Conservation (phyloP, 495 filamentous ascomycete species). For the Pseudoneurospora amorphoporcata region DNA sequence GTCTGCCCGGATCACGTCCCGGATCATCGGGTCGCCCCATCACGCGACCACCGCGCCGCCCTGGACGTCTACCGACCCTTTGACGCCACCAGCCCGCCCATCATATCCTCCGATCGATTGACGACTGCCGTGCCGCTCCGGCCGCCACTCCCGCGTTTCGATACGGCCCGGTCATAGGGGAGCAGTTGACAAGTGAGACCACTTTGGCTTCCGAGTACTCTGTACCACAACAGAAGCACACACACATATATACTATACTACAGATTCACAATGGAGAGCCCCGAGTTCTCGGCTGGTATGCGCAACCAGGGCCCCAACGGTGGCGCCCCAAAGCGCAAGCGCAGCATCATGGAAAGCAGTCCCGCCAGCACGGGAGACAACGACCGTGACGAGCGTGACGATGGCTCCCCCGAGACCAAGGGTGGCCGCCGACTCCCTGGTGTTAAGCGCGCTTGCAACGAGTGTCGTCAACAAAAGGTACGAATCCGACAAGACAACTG, state of each 20-base stretch:
- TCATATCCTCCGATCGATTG: not conserved
- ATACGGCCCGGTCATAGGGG: not conserved
- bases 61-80: slow-evolving; percentile 14
- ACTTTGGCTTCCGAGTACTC: not conserved
- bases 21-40: slow-evolving; percentile 11
- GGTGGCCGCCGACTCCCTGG: slow-evolving; percentile 38
- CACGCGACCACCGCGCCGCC: slow-evolving; percentile 18
- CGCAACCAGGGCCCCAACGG: slow-evolving; percentile 30
- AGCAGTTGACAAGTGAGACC: not conserved
- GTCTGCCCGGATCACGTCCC: slow-evolving; percentile 12
- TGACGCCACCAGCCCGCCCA: slow-evolving; percentile 5
- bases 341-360: slow-evolving; percentile 48
- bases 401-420: slow-evolving; percentile 22
- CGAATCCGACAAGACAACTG: not conserved
- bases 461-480: slow-evolving; percentile 89
- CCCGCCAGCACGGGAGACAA: slow-evolving; percentile 58
- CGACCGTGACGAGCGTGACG: slow-evolving; percentile 56
- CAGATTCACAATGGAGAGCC: slow-evolving; percentile 17
- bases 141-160: not conserved
- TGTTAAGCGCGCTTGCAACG: slow-evolving; percentile 85
- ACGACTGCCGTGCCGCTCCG: slow-evolving; percentile 3
- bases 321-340: slow-evolving; percentile 37
- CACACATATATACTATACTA: not conserved
- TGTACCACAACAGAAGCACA: not conserved
- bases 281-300: slow-evolving; percentile 26